Conservation (phyloP, 2,329 filamentous ascomycete species). For the Trichocomaceae sp. region DNA sequence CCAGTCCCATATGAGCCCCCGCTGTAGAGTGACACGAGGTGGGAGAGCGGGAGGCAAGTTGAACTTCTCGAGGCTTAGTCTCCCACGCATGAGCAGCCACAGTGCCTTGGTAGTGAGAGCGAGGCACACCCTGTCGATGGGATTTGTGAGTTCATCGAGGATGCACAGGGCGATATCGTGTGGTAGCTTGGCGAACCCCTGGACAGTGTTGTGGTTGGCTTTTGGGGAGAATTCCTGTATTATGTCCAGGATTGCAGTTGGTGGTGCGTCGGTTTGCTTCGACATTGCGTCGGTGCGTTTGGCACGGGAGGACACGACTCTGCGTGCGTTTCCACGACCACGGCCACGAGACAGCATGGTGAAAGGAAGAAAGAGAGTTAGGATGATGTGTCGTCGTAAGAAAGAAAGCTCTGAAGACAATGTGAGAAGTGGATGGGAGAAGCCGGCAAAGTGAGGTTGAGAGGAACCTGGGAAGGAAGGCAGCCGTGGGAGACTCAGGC, state of each 20-base stretch:
- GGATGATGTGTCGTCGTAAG: too few relatives aligned
- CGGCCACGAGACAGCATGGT: neutral
- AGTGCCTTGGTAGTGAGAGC: neutral
- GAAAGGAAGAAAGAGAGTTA: too few relatives aligned
- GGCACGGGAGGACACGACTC: neutral
- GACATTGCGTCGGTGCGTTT: neutral
- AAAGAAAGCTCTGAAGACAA: too few relatives aligned
- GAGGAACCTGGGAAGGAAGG: too few relatives aligned
- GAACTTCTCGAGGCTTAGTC: neutral
- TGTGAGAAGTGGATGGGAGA: too few relatives aligned
- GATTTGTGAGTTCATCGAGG: neutral
- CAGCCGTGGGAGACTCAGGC: too few relatives aligned
- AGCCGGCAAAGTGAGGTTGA: too few relatives aligned
- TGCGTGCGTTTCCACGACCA: neutral
- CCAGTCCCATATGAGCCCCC: neutral
- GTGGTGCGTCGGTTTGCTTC: neutral
- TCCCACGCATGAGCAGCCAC: neutral
- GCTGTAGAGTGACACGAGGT: neutral
- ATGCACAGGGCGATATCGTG: conserved; percentile 4
- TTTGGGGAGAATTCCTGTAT: neutral
- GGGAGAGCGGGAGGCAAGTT: neutral
- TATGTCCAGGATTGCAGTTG: neutral
- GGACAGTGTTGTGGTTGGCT: neutral
- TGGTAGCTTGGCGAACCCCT: conserved; percentile 1
- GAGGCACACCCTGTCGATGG: neutral